Percentiles rank a stretch among this genome's conserved stretches.
phyloP scores from a whole-genome alignment of 2,329 filamentous ascomycete genomes.

The Aureobasidium lini region DNA sequence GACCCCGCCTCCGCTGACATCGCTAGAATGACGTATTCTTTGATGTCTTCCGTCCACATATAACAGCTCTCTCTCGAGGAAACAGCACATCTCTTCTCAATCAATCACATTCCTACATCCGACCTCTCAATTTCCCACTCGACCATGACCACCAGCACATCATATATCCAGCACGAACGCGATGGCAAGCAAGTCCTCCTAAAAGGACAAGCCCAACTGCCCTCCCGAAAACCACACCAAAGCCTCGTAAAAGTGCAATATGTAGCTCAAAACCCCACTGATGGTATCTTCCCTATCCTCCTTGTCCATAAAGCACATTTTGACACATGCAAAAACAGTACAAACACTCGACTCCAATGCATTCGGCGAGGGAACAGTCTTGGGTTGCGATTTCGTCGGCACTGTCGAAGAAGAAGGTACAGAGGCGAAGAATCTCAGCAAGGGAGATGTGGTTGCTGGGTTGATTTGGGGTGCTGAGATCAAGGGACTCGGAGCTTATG shows the following conservation, averaged over 20 bases:
- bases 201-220: neutral
- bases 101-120: no score
- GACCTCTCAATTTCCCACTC: no score
- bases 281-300: constrained; percentile 32
- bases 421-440: constrained; percentile 40
- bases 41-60: no score
- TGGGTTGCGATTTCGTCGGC: constrained; percentile 48
- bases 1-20: no score
- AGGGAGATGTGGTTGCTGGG: constrained; percentile 47
- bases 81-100: no score
- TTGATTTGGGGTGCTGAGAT: constrained; percentile 25
- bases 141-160: neutral
- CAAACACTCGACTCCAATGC: constrained; percentile 10
- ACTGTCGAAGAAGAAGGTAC: constrained; percentile 46
- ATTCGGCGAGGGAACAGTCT: neutral
- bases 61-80: no score
- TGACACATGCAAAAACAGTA: neutral
- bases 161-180: neutral
- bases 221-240: neutral
- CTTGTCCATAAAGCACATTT: neutral
- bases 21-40: no score
- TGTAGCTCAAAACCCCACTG: constrained; percentile 50
- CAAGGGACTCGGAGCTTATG: neutral
- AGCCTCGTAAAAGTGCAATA: constrained; percentile 44
- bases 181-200: neutral